Percentiles rank a stretch among this genome's conserved stretches.
Conservation (phyloP, 805 yeast species). For the Candida nonsorbophila region DNA sequence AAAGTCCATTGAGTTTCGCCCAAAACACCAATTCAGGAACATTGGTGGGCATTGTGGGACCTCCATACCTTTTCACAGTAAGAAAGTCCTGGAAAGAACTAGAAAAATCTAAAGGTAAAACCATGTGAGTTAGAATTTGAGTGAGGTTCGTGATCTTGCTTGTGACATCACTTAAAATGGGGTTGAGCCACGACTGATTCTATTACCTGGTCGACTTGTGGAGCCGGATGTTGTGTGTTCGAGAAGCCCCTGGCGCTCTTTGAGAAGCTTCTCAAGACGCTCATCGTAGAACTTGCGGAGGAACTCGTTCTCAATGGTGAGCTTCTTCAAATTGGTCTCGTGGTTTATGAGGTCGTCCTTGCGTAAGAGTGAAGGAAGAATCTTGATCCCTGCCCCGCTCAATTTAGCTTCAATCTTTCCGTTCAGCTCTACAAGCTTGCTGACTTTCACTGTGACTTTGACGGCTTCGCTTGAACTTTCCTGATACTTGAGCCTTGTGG, state of each 20-base stretch:
- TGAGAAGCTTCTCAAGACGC: slow-evolving; percentile 27
- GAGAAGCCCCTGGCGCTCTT: slow-evolving; percentile 26
- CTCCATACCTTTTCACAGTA: too few relatives aligned
- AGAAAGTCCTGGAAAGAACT: too few relatives aligned
- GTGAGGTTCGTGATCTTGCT: too few relatives aligned
- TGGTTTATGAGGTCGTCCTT: slow-evolving; percentile 26
- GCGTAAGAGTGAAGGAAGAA: slow-evolving; percentile 28
- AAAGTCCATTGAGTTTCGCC: too few relatives aligned
- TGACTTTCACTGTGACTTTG: slow-evolving; percentile 17
- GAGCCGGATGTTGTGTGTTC: slow-evolving; percentile 25
- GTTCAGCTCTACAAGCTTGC: slow-evolving; percentile 14
- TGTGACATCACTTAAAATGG: slow-evolving; percentile 17
- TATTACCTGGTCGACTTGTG: slow-evolving; percentile 24
- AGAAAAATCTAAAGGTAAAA: too few relatives aligned
- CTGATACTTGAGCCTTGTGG: slow-evolving; percentile 26
- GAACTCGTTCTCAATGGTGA: slow-evolving; percentile 24
- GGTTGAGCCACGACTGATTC: slow-evolving; percentile 32
- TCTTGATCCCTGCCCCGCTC: slow-evolving; percentile 29
- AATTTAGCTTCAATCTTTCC: slow-evolving; percentile 14
- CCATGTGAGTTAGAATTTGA: too few relatives aligned
- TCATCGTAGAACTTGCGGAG: slow-evolving; percentile 20
- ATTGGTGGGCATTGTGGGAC: too few relatives aligned
- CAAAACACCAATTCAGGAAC: too few relatives aligned
- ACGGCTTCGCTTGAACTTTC: slow-evolving; percentile 28
- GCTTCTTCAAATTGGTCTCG: slow-evolving; percentile 18